Evolutionary conservation across 257 asterid genomes (phyloP), one percentile per base, ranked within the genome.

Genomic region (Cruciata laevipes): DNA sequence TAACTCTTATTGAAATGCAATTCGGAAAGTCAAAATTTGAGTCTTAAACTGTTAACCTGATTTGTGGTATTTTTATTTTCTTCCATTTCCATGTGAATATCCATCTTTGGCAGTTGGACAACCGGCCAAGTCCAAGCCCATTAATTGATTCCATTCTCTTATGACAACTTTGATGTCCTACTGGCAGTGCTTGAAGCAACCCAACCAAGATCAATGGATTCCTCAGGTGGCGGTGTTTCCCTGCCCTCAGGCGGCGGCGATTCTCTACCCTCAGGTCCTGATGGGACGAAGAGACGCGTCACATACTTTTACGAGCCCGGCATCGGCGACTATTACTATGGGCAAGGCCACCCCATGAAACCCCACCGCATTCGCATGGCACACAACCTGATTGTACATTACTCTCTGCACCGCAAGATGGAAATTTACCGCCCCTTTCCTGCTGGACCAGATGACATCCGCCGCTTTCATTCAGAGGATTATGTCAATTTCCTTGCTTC

Each of bases 351-450:
- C 75, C 95, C 91, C 30, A 89, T 87, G 97, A 90, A 87, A 65
- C 95, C 97, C 65, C 94, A 86, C 80, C 82, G 97, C 24, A 84
- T 87, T 63, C 86, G 88, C 30, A 84, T 90, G 91, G 88, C 97
- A 40, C 97, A 89, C 80, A 80, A 83, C 51, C 82, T 89, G 12
- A 76, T 89, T 49, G 86, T 83, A 31, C 88, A 81, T 74, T 90
- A 87, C 76, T 31, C 81, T 49, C 91, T 89, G 35, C 88, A 87
- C 79, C 91, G 81, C 0, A 78, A 78, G 27, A 86, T 90, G 97
- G 94, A 87, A 64, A 78, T 90, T 67, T 42, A 66, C 72, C 83
- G 87, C 3, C 95, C 95, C 0, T 83, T 83, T 74, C 80, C 89
- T 37, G 95, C 95, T 21, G 85, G 67, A 1, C 51, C 81, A 5